phyloP scores from a whole-genome alignment of 2,329 filamentous ascomycete genomes.

The Fusarium sororula region DNA sequence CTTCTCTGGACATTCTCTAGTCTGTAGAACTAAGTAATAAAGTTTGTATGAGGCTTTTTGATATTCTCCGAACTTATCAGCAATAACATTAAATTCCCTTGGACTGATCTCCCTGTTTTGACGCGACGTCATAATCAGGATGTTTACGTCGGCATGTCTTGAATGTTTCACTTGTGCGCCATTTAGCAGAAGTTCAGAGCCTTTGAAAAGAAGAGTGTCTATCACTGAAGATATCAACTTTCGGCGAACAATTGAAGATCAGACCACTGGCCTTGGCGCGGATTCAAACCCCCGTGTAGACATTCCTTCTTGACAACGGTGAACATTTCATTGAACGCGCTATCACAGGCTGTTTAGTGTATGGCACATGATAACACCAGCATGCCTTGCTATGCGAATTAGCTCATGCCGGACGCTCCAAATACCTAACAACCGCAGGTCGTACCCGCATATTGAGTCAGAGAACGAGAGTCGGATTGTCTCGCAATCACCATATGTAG shows the following conservation, averaged over 20 bases:
- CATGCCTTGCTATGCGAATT: neutral
- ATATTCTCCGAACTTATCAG: neutral
- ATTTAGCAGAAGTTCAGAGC: neutral
- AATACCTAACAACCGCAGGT: fast-evolving
- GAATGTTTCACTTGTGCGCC: neutral
- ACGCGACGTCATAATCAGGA: neutral
- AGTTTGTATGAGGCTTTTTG: neutral
- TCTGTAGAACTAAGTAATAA: neutral
- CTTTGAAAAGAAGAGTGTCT: neutral
- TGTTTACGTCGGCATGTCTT: too few species aligned
- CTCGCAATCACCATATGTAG: neutral
- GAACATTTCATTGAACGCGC: too few species aligned
- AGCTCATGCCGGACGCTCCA: neutral
- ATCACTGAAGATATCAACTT: neutral
- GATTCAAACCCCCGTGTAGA: neutral
- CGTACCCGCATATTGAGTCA: neutral
- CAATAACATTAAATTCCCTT: neutral
- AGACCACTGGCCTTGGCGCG: too few species aligned
- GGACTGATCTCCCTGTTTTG: neutral
- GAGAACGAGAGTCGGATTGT: neutral
- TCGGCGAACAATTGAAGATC: neutral
- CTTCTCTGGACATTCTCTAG: neutral
- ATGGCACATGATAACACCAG: neutral
- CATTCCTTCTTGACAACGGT: neutral
- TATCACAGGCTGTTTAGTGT: too few species aligned